phyloP scores from a whole-genome alignment of 345 rosid genomes.

The Carallia pectinifolia region DNA sequence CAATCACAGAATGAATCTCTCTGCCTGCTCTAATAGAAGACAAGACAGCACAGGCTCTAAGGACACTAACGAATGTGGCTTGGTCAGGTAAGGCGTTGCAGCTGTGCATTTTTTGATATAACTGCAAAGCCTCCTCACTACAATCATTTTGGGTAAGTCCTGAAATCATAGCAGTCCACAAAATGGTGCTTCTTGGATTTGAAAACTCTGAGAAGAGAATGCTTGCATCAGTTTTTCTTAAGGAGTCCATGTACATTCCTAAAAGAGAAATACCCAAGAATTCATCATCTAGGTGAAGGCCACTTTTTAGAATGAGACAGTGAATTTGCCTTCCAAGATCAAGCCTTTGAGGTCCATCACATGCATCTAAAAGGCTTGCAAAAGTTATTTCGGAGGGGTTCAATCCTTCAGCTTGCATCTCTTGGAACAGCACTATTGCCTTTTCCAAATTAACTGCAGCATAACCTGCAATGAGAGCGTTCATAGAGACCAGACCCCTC shows the following conservation, averaged over 20 bases:
- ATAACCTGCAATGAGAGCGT: constrained; percentile 84
- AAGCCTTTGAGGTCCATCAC: constrained; percentile 50
- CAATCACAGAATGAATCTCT: constrained; percentile 62
- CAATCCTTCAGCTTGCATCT: constrained; percentile 60
- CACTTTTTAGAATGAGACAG: constrained; percentile 55
- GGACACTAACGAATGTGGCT: constrained; percentile 85
- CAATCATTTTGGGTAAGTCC: constrained; percentile 70
- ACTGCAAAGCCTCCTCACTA: constrained; percentile 60
- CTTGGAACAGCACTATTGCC: constrained; percentile 52
- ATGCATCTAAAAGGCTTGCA: constrained; percentile 77
- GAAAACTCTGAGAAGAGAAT: constrained; percentile 61
- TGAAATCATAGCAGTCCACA: constrained; percentile 88
- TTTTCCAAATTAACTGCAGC: constrained; percentile 47
- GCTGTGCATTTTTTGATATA: constrained; percentile 62
- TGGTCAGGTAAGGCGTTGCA: constrained; percentile 68
- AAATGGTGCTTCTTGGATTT: constrained; percentile 53
- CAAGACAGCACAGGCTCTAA: constrained; percentile 67
- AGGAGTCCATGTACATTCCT: constrained; percentile 71
- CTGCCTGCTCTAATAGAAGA: constrained; percentile 68
- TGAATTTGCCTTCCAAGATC: constrained; percentile 68
- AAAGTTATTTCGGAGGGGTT: constrained; percentile 71
- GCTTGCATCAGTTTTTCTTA: constrained; percentile 49
- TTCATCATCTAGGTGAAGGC: constrained; percentile 55
- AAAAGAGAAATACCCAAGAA: constrained; percentile 71
- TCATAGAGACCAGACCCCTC: constrained; percentile 67